Conservation (phyloP, 768 basidiomycete species). For the Boletus coccyginus region DNA sequence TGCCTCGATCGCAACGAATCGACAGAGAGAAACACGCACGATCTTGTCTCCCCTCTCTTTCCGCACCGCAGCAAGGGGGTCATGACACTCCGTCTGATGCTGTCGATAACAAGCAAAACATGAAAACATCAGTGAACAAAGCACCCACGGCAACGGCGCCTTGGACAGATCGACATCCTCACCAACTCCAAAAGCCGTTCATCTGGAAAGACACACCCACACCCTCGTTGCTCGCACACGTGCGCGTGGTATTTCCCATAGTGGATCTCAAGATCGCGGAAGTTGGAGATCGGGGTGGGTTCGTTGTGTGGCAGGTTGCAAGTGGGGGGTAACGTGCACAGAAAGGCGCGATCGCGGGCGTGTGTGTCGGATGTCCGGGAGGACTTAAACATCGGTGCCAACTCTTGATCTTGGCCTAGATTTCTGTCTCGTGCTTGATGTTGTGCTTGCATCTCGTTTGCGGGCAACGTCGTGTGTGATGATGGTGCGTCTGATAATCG, state of each 20-base stretch:
- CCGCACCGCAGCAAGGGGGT: constrained; percentile 74
- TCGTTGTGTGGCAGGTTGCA: constrained; percentile 56
- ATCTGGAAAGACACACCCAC: constrained; percentile 85
- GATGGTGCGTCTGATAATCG: constrained; percentile 34
- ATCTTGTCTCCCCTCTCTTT: constrained; percentile 85
- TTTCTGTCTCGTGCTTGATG: not conserved
- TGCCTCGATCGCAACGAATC: not conserved
- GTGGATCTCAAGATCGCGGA: constrained; percentile 75
- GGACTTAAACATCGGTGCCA: constrained; percentile 31
- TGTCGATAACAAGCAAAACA: constrained; percentile 24
- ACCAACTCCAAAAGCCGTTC: constrained; percentile 76
- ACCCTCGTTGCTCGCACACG: constrained; percentile 68
- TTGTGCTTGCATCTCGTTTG: not conserved
- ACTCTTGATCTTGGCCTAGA: constrained; percentile 18
- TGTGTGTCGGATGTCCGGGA: constrained; percentile 28
- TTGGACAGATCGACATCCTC: constrained; percentile 30
- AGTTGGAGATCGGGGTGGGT: constrained; percentile 61
- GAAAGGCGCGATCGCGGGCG: constrained; percentile 38
- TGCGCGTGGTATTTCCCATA: constrained; percentile 84
- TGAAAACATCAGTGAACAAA: not conserved
- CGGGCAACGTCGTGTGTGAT: constrained; percentile 27
- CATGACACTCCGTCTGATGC: constrained; percentile 88
- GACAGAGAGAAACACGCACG: constrained; percentile 38
- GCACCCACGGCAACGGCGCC: not conserved
- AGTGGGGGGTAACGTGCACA: constrained; percentile 81